Evolutionary conservation across 1,139 yeast species (phyloP).

Genomic region (Yamadazyma dushanensis): DNA sequence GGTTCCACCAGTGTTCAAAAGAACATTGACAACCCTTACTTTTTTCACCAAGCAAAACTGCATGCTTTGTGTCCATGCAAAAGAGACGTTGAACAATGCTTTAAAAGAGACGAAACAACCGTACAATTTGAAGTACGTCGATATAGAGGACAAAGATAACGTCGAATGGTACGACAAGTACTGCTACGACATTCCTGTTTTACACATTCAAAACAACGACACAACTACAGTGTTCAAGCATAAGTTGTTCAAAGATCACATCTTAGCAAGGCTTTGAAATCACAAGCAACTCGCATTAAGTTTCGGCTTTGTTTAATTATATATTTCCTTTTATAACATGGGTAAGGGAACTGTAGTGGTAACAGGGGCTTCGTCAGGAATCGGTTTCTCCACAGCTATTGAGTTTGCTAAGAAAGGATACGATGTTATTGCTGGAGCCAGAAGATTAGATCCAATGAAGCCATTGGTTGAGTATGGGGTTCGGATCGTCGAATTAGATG

Average conservation of each 20-base stretch:
- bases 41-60: constrained; percentile 75
- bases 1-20: no score
- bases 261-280: constrained; percentile 29
- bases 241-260: constrained; percentile 58
- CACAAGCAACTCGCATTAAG: not conserved
- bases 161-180: constrained; percentile 77
- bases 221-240: constrained; percentile 73
- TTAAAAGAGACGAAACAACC: constrained; percentile 26
- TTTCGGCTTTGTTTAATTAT: not conserved
- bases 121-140: constrained; percentile 50
- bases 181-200: constrained; percentile 88
- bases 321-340: not conserved
- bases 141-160: constrained; percentile 69
- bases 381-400: constrained; percentile 66
- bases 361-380: constrained; percentile 84
- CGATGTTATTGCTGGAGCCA: constrained; percentile 62
- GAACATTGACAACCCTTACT: constrained; percentile 2
- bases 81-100: constrained; percentile 47
- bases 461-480: constrained; percentile 45
- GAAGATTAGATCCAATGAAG: constrained; percentile 65
- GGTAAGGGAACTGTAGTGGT: constrained; percentile 44
- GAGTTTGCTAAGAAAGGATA: constrained; percentile 66
- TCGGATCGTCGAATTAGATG: constrained; percentile 30
- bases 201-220: constrained; percentile 61
- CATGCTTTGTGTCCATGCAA: constrained; percentile 76